Percentiles rank a stretch among this genome's conserved stretches.
phyloP scores from a whole-genome alignment of 805 yeast species.

The Sporopachydermia quercuum region DNA sequence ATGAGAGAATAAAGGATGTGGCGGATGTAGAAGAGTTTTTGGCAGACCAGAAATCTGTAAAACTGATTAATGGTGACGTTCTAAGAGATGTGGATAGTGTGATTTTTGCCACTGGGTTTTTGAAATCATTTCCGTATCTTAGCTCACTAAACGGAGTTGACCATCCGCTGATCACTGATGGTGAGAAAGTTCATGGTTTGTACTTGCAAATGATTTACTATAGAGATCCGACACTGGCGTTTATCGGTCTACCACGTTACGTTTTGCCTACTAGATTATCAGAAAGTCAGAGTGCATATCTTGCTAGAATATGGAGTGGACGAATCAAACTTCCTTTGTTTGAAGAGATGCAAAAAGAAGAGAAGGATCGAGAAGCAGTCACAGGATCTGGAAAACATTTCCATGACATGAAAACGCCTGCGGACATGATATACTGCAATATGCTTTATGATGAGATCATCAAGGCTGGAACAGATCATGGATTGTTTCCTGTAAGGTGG shows the following conservation, averaged over 20 bases:
- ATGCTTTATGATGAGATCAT: slow-evolving; percentile 23
- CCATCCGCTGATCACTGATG: slow-evolving; percentile 28
- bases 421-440: slow-evolving; percentile 45
- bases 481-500: slow-evolving; percentile 40
- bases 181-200: slow-evolving; percentile 32
- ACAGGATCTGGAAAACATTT: slow-evolving; percentile 34
- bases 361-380: slow-evolving; percentile 20
- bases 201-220: slow-evolving; percentile 46
- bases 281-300: slow-evolving; percentile 48
- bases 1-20: slow-evolving; percentile 26
- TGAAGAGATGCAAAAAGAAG: slow-evolving; percentile 32
- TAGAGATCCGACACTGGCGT: slow-evolving; percentile 47
- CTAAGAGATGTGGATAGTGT: slow-evolving; percentile 37
- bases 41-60: slow-evolving; percentile 22
- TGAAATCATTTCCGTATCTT: slow-evolving; percentile 50
- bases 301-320: slow-evolving; percentile 48
- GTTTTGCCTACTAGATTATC: slow-evolving; percentile 49
- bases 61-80: slow-evolving; percentile 33
- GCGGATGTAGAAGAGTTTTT: slow-evolving; percentile 28
- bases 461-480: slow-evolving; percentile 25
- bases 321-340: slow-evolving; percentile 33
- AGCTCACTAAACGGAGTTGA: slow-evolving; percentile 15
- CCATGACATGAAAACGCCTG: slow-evolving; percentile 40
- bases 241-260: slow-evolving; percentile 46
- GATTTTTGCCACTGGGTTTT: slow-evolving; percentile 65